Evolutionary conservation across 106 monocot genomes (phyloP).

Genomic region (Apostasia ramifera): DNA sequence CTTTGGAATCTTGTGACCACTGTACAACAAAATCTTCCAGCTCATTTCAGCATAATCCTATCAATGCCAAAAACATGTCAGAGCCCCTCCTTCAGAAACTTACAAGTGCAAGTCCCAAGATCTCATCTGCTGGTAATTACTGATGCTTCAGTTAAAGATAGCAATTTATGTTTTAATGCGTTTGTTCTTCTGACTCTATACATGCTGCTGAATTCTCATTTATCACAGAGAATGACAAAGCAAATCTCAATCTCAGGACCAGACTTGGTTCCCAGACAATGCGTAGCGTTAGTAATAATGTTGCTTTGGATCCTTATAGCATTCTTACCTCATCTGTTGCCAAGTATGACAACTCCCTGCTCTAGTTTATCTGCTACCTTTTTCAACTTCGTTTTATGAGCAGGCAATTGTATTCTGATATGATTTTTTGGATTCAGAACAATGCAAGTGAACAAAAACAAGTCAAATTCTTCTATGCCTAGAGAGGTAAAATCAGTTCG

Average conservation of each 20-base stretch:
- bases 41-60: not conserved
- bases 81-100: conserved; percentile 3
- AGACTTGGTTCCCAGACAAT: not conserved
- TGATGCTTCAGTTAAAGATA: conserved; percentile 1
- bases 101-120: conserved; percentile 1
- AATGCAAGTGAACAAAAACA: conserved; percentile 19
- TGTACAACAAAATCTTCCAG: not conserved
- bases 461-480: conserved; percentile 14
- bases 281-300: not conserved
- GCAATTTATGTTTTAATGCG: not conserved
- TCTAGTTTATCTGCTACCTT: too few species aligned
- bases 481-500: conserved; percentile 24
- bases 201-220: not conserved
- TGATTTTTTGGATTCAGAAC: conserved; percentile 9
- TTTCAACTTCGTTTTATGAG: not conserved
- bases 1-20: not conserved
- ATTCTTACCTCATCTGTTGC: conserved; percentile 1
- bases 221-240: not conserved
- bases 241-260: not conserved
- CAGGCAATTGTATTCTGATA: not conserved
- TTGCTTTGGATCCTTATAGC: not conserved
- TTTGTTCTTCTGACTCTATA: not conserved
- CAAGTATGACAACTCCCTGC: not conserved
- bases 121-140: conserved; percentile 1
- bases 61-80: not conserved